Evolutionary conservation across 1,139 yeast species (phyloP), one percentile per base, ranked within the genome.

Genomic region (Protomyces inouyei): DNA sequence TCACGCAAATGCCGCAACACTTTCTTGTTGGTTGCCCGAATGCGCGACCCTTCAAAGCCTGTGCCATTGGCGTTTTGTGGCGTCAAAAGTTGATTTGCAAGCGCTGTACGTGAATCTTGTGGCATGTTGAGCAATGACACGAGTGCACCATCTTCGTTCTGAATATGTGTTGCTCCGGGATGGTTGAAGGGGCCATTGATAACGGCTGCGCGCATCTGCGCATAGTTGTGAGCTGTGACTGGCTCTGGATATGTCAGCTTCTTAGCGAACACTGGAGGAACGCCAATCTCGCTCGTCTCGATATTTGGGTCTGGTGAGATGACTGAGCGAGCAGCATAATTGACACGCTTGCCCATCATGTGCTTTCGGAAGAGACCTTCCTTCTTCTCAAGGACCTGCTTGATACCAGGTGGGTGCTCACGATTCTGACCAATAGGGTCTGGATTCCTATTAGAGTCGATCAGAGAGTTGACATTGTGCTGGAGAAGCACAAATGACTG

Each of bases 331-430:
- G 98, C 98, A 67, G 98, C 98, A 73, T 88, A 92, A 76, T 95
- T 95, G 67, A 95, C 99, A 80, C 99, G 90, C 81, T 95, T 95
- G 76, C 99, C 99, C 98, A 95, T 95, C 98, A 95, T 93, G 74
- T 95, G 97, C 76, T 92, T 93, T 81, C 99, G 86, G 81, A 93
- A 93, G 71, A 93, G 82, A 76, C 99, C 99, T 78, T 95, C 98
- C 76, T 95, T 95, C 86, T 95, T 93, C 78, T 95, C 99, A 73
- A 95, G 80, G 3, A 97, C 96, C 80, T 95, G 98, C 76, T 95
- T 93, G 72, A 95, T 85, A 79, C 99, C 99, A 1, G 99, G 98
- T 60, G 83, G 83, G 53, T 96, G 92, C 35, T 83, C 76, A 69
- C 83, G 85, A n/a, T 85, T 86, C 21, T 63, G 68, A 23, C 86